A percentile compares a stretch with the other conserved stretches of the same genome.
Evolutionary conservation across 139 green algal genomes (phyloP).

Genomic region (Raphidocelis subcapitata): DNA sequence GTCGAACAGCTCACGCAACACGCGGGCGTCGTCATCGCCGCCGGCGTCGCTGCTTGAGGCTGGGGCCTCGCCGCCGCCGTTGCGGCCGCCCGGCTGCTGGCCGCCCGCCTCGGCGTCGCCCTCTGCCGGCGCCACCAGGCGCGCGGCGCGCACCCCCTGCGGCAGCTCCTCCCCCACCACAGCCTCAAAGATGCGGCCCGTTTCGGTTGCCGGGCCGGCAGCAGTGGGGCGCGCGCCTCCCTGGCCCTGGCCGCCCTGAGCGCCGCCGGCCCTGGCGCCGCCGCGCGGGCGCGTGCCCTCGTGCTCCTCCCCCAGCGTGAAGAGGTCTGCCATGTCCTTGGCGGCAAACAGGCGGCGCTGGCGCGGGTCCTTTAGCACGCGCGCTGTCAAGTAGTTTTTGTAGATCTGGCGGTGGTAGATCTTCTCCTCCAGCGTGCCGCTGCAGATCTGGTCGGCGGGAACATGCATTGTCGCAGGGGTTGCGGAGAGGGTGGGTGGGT

Average conservation of each 20-base stretch:
- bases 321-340: conserved; percentile 90
- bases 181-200: conserved; percentile 72
- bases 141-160: neutral
- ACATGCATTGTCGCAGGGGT: no score
- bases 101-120: neutral
- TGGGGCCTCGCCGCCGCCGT: neutral
- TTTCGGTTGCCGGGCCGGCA: conserved; percentile 55
- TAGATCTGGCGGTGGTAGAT: conserved; percentile 94
- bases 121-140: neutral
- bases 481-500: conserved; percentile 30
- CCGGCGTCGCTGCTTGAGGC: neutral
- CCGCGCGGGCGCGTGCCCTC: conserved; percentile 4
- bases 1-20: conserved; percentile 91
- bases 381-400: conserved; percentile 90
- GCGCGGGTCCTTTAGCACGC: conserved; percentile 84
- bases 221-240: neutral
- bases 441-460: no score
- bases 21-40: conserved; percentile 54
- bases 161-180: conserved; percentile 32
- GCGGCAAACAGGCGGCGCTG: conserved; percentile 94
- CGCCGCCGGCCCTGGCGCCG: neutral
- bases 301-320: conserved; percentile 84
- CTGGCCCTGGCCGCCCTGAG: neutral
- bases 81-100: conserved; percentile 1
- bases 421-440: conserved; percentile 98